Evolutionary conservation across 164 flowering plant genomes (phyloP), one percentile per base, ranked within the genome.

Genomic region (Dillenia turbinata): DNA sequence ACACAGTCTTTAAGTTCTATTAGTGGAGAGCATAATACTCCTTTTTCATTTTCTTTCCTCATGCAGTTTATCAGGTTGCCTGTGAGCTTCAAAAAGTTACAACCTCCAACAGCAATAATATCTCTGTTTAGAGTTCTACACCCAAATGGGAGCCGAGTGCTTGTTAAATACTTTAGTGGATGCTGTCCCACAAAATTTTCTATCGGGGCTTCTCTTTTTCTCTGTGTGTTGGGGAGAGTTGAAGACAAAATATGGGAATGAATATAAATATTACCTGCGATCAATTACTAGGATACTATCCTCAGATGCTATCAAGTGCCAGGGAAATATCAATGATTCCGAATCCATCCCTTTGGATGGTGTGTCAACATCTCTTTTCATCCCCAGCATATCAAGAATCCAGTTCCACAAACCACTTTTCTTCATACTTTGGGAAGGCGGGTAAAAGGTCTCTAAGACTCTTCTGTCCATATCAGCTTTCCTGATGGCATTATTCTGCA

Each of bases 401-500:
- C 97, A 84, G 54, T 72, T 64, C 96, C 90, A 92, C n/a, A 86
- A 17, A 52, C 80, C 68, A 66, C 49, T 58, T 60, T 64, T 84
- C 65, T 75, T 80, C 50, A 49, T 58, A 47, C 63, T 67, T 57
- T 61, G 67, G 66, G 26, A 16, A 44, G 66, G 15, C 55, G 97
- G 96, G 61, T 81, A 73, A 15, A 92, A 51, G 19, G 97, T 95
- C 71, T 89, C 92, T 22, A 95, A 40, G 69, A 75, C 77, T 67
- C 97, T 85, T 53, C 65, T 78, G 63, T 64, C 78, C 81, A 95
- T 61, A 74, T 92, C 79, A 69, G 99, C 99, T 81, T 82, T 84
- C 78, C 97, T 79, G 62, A 95, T 77, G 44, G 96, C 96, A 81
- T 86, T 89, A 71, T 95, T 95, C 99, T 94, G 75, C 54, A 69